Percentiles rank a stretch among this genome's conserved stretches.
Conservation (phyloP, 73 alveolate genomes). For the Paramecium tetraurelia region DNA sequence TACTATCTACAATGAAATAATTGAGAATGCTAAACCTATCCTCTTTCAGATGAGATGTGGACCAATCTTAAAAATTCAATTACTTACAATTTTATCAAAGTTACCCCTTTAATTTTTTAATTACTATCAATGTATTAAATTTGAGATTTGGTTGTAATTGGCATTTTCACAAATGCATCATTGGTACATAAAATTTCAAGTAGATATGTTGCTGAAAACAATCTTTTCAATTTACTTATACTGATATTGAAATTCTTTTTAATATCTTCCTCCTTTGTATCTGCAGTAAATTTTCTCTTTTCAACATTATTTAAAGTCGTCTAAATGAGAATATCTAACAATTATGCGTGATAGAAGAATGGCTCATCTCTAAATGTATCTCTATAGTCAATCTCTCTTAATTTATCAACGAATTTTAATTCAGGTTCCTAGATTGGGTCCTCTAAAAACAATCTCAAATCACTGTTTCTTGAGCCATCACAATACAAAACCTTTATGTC, state of each 20-base stretch:
- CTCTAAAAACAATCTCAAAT: constrained; percentile 30
- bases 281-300: background rate
- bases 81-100: constrained; percentile 2
- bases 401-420: background rate
- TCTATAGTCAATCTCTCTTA: constrained; percentile 43
- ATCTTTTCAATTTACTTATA: background rate
- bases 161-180: background rate
- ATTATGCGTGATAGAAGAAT: constrained; percentile 17
- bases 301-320: constrained; percentile 43
- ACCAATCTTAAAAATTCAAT: constrained; percentile 51
- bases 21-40: constrained; percentile 43
- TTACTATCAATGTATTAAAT: background rate
- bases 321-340: constrained; percentile 37
- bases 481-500: constrained; percentile 33
- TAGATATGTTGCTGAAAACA: background rate
- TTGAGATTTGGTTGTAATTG: background rate
- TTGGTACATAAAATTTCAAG: background rate
- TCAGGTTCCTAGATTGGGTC: constrained; percentile 25
- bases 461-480: constrained; percentile 27
- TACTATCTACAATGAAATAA: background rate
- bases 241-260: constrained; percentile 23
- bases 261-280: background rate
- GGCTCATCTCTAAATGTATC: constrained; percentile 66
- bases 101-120: constrained; percentile 21
- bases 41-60: constrained; percentile 52